A percentile compares a stretch with the other conserved stretches of the same genome.
Conservation (phyloP, 2,329 filamentous ascomycete genomes). For the Sporothrix dimorphospora region DNA sequence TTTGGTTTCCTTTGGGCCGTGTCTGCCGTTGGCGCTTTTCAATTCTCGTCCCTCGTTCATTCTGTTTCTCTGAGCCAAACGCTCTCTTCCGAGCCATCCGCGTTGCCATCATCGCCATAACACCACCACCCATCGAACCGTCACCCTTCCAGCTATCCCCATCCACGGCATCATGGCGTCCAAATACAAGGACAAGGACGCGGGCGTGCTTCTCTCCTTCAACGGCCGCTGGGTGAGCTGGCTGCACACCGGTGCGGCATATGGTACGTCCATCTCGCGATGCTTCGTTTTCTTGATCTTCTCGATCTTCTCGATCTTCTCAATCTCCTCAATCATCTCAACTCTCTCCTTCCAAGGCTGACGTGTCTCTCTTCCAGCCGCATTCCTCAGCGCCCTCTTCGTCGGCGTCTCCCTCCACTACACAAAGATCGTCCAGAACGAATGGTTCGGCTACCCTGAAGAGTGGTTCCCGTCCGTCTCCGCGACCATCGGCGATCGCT, state of each 20-base stretch:
- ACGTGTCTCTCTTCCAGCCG: constrained; percentile 53
- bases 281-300: constrained; percentile 25
- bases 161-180: constrained; percentile 29
- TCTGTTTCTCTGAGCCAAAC: not conserved
- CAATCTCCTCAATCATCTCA: not conserved
- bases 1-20: not conserved
- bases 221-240: constrained; percentile 91
- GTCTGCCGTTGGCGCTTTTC: not conserved
- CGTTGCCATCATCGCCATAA: not conserved
- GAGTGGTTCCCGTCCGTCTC: constrained; percentile 98
- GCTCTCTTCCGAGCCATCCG: constrained; percentile 13
- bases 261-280: constrained; percentile 57
- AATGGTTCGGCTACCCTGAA: constrained; percentile 90
- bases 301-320: not conserved
- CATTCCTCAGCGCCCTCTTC: constrained; percentile 83
- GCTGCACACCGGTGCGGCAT: constrained; percentile 81
- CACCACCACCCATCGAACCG: not conserved
- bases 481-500: constrained; percentile 94
- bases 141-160: not conserved
- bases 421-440: constrained; percentile 96
- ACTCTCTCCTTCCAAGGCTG: not conserved
- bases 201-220: constrained; percentile 64
- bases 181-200: constrained; percentile 67
- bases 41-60: constrained; percentile 22
- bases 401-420: constrained; percentile 85